These are phyloP conservation scores for Boletellus deceptivus DNA, from an alignment of 1,284 basidiomycete species.

Conservation along the genomic window DNA sequence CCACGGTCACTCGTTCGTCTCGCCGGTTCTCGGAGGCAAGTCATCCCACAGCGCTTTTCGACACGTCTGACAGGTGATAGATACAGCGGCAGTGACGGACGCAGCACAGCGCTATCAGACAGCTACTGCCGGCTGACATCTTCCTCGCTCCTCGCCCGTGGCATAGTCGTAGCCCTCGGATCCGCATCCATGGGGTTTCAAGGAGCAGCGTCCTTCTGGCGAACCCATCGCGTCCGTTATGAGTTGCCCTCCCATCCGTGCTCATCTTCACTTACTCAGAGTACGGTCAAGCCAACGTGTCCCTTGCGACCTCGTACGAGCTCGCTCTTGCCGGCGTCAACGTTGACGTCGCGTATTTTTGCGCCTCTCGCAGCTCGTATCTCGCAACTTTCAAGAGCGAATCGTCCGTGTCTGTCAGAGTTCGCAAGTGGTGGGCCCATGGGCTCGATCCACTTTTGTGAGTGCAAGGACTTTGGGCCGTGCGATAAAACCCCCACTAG, in stretches of 20 bases:
- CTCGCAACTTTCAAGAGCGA: not conserved
- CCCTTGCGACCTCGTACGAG: not conserved
- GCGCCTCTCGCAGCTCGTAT: not conserved
- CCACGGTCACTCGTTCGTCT: no score
- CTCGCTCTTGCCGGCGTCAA: constrained; percentile 4
- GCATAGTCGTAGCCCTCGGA: no score
- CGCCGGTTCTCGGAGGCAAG: no score
- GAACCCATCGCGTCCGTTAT: not conserved
- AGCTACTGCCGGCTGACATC: no score
- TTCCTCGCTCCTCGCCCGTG: no score
- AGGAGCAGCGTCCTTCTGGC: no score
- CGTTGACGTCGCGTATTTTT: not conserved
- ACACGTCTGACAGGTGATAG: no score
- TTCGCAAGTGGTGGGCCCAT: not conserved
- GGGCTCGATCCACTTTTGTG: constrained; percentile 1
- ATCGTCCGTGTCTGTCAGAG: not conserved
- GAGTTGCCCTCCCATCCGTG: not conserved
- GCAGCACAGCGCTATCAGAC: no score
- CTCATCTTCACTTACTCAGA: not conserved
- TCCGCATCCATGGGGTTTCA: no score
- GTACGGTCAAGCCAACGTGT: not conserved
- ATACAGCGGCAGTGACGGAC: no score
- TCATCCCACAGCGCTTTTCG: no score
- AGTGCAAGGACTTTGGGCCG: not conserved
- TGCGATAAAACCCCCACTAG: not conserved